These are phyloP conservation scores for Candida sp. DNA, from an alignment of 1,139 yeast species.

Conservation along the genomic window DNA sequence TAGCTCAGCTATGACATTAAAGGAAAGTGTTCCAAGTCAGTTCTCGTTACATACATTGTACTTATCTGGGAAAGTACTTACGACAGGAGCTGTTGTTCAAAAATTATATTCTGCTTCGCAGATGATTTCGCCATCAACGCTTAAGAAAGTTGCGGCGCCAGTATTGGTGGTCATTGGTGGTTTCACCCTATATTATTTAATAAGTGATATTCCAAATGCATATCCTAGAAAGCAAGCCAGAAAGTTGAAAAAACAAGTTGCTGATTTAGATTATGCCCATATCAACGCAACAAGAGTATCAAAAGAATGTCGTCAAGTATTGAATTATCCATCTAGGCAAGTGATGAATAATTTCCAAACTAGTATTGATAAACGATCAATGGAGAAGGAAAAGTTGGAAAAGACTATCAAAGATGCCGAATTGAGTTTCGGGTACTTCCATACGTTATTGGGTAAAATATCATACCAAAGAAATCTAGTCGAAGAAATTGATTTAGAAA, in stretches of 20 bases:
- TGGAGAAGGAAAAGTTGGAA: slow-evolving; percentile 57
- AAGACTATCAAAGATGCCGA: slow-evolving; percentile 56
- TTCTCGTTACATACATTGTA: slow-evolving; percentile 42
- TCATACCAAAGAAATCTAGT: slow-evolving; percentile 44
- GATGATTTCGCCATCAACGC: slow-evolving; percentile 23
- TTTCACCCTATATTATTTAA: slow-evolving; percentile 61
- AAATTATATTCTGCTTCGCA: slow-evolving; percentile 27
- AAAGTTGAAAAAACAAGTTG: slow-evolving; percentile 62
- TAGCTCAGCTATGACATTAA: slow-evolving; percentile 26
- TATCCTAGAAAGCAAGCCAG: slow-evolving; percentile 79
- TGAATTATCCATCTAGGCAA: slow-evolving; percentile 80
- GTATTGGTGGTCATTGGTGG: slow-evolving; percentile 51
- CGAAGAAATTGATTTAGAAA: slow-evolving; percentile 52
- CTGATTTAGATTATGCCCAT: slow-evolving; percentile 72
- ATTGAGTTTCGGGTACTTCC: slow-evolving; percentile 59
- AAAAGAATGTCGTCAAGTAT: slow-evolving; percentile 77
- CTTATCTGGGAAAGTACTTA: slow-evolving; percentile 41
- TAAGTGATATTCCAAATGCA: slow-evolving; percentile 84
- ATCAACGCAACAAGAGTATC: slow-evolving; percentile 75
- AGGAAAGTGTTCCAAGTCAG: slow-evolving; percentile 35
- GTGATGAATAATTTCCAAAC: slow-evolving; percentile 76
- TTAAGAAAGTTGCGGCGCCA: slow-evolving; percentile 42
- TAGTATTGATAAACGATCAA: slow-evolving; percentile 57
- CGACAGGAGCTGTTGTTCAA: slow-evolving; percentile 39
- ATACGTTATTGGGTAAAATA: slow-evolving; percentile 47